Percentiles rank a stretch among this genome's conserved stretches.
Conservation (phyloP, 2,329 filamentous ascomycete genomes). For the Talaromyces sp. region DNA sequence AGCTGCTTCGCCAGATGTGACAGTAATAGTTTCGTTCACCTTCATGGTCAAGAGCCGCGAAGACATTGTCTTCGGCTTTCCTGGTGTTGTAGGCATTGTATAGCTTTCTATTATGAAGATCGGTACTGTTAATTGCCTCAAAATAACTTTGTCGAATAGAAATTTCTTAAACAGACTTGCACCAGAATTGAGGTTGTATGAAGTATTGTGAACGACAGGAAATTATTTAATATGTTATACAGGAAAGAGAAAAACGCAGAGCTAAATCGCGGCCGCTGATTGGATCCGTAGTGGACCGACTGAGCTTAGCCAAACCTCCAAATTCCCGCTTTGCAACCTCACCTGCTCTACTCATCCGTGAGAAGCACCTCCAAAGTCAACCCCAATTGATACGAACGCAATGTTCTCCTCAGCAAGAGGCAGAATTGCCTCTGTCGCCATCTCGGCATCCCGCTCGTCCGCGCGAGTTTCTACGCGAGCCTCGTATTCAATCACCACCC, state of each 20-base stretch:
- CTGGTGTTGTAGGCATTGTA: conserved; percentile 45
- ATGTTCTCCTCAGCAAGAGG: conserved; percentile 47
- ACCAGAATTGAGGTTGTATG: neutral
- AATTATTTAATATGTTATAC: neutral
- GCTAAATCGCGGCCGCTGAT: conserved; percentile 26
- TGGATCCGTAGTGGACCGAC: conserved; percentile 22
- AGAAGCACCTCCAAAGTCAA: conserved; percentile 15
- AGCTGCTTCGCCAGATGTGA: too few species aligned
- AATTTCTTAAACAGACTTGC: neutral
- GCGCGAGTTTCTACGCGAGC: conserved; percentile 25
- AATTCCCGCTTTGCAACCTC: conserved; percentile 26
- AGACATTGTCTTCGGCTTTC: conserved; percentile 70
- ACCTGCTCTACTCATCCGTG: conserved; percentile 12
- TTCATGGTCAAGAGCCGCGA: conserved; percentile 90
- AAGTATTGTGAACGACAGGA: conserved; percentile 16
- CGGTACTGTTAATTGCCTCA: neutral
- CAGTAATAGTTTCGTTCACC: conserved; percentile 24
- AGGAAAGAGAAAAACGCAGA: neutral
- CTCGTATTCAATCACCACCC: conserved; percentile 43
- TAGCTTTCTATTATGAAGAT: neutral
- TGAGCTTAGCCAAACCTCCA: conserved; percentile 34
- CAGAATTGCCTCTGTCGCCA: conserved; percentile 40
- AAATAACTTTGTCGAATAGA: too few species aligned
- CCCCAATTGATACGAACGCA: conserved; percentile 24
- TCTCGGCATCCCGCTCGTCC: conserved; percentile 34